Base-by-base conservation (phyloP, 495 filamentous ascomycete genomes). In the Immersiella caudata region DNA sequence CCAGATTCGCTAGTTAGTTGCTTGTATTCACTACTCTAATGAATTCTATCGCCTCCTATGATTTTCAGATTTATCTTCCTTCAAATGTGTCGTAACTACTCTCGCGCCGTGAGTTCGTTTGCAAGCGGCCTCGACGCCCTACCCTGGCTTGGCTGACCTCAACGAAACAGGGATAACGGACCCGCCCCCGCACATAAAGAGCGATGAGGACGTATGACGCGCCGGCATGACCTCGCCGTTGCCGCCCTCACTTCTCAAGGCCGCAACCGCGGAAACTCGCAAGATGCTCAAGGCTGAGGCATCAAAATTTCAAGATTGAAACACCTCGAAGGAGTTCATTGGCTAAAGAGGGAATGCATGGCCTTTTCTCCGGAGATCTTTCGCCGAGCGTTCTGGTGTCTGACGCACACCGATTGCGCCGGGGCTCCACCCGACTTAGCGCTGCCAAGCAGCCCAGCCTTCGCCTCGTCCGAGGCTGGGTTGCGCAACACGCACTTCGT, bases 141-240 rank as follows among this genome's bases (percentile, higher is more conserved):
- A 18, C 62, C 22, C 51, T 64, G 51, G 25, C 63, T 65, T 65
- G 63, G 63, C 63, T 65, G 52, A 65, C 63, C 33, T 58, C 29
- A 50, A 40, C 29, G 20, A 8, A 56, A 35, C 63, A 65, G 52
- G 63, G 63, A 40, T 58, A 11, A 14, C n/a, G 26, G 50, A 21
- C 26, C 63, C 33, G 22, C 52, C 63, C 63, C 63, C 63, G 63
- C 63, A 65, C 63, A 36, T 6, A 36, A 46, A 46, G 11, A 14
- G 40, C 56, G 63, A 65, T 65, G 57, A 65, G 51, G 63, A 65
- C 33, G 63, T 50, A 65, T 57, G 50, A 49, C 29, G 33, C 20
- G 33, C 11, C 60, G 60, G 60, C 60, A 21, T 62, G 60, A 62
- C 60, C 60, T 62, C 3, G 21, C 60, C 35, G 11, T 46, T 46